phyloP scores from a whole-genome alignment of 1,284 basidiomycete species.

The Waitea zeae region DNA sequence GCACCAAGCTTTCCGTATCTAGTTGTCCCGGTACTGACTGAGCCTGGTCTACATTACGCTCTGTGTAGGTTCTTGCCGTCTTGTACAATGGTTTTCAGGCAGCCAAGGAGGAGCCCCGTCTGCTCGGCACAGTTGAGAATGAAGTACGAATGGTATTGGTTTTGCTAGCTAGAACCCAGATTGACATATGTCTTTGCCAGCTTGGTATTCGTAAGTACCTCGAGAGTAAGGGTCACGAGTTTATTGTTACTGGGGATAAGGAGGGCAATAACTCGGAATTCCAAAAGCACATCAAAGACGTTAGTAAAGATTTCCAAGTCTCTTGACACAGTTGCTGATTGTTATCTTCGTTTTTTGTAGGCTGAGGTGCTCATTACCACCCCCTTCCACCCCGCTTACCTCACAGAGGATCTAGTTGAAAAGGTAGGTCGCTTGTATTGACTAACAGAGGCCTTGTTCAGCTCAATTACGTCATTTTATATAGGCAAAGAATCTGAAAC shows the following conservation, averaged over 20 bases:
- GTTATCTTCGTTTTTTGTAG: slow-evolving; percentile 10
- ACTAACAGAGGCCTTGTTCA: too few species aligned
- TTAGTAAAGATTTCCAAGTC: slow-evolving; percentile 17
- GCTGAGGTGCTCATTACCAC: slow-evolving; percentile 77
- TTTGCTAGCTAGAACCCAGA: not conserved
- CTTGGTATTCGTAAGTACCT: slow-evolving; percentile 63
- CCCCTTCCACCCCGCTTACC: slow-evolving; percentile 86
- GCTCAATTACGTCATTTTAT: slow-evolving; percentile 6
- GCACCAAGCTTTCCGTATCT: not conserved
- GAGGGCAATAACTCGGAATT: slow-evolving; percentile 78
- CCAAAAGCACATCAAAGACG: slow-evolving; percentile 77
- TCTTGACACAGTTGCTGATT: slow-evolving; percentile 3
- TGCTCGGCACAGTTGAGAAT: slow-evolving; percentile 86
- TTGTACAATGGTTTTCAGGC: slow-evolving; percentile 62
- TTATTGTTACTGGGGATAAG: slow-evolving; percentile 68
- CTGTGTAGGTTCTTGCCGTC: slow-evolving; percentile 57
- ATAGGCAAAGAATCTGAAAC: slow-evolving; percentile 84
- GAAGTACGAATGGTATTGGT: slow-evolving; percentile 22
- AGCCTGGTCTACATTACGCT: not conserved
- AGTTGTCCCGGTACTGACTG: slow-evolving; percentile 1
- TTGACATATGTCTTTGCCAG: slow-evolving; percentile 15
- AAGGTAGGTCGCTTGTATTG: slow-evolving; percentile 21
- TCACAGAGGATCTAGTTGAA: slow-evolving; percentile 65
- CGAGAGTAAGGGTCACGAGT: slow-evolving; percentile 63
- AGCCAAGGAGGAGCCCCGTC: slow-evolving; percentile 66